Evolutionary conservation across 1,284 basidiomycete species (phyloP).

Genomic region (Austroboletus niveus): DNA sequence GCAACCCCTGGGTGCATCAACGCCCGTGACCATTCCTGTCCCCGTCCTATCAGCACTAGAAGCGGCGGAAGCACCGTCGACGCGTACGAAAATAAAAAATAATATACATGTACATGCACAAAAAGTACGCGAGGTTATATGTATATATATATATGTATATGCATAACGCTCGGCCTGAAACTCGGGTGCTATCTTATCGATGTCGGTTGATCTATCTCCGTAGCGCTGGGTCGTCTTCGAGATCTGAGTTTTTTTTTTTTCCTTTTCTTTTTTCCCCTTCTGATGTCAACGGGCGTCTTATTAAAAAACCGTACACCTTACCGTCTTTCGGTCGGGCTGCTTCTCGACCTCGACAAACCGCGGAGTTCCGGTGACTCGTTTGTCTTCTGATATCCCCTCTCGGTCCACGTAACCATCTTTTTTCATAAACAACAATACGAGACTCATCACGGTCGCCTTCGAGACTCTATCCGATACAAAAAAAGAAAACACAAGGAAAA

Average conservation of each 20-base stretch:
- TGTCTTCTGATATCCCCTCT: slow-evolving; percentile 18
- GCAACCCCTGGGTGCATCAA: slow-evolving; percentile 15
- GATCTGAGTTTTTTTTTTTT: slow-evolving; percentile 14
- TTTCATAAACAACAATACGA: slow-evolving; percentile 25
- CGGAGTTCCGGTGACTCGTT: slow-evolving; percentile 28
- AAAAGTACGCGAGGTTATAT: background rate
- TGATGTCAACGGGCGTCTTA: slow-evolving; percentile 6
- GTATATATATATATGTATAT: background rate
- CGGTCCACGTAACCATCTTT: slow-evolving; percentile 4
- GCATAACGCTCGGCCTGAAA: background rate
- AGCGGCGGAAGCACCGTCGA: background rate
- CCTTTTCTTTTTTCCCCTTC: background rate
- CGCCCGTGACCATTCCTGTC: slow-evolving; percentile 17
- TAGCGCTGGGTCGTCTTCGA: slow-evolving; percentile 12
- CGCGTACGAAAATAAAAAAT: background rate
- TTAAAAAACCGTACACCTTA: slow-evolving; percentile 12
- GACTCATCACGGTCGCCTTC: slow-evolving; percentile 24
- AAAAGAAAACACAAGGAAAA: slow-evolving; percentile 11
- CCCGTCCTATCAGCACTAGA: background rate
- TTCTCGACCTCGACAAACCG: slow-evolving; percentile 19
- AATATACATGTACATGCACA: background rate
- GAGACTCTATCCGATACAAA: slow-evolving; percentile 27
- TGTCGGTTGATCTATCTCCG: slow-evolving; percentile 21
- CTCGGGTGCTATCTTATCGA: slow-evolving; percentile 30
- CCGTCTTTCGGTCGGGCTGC: background rate